Evolutionary conservation across 179 eudicot genomes (phyloP).

Genomic region (Sideroxylon spinosum): DNA sequence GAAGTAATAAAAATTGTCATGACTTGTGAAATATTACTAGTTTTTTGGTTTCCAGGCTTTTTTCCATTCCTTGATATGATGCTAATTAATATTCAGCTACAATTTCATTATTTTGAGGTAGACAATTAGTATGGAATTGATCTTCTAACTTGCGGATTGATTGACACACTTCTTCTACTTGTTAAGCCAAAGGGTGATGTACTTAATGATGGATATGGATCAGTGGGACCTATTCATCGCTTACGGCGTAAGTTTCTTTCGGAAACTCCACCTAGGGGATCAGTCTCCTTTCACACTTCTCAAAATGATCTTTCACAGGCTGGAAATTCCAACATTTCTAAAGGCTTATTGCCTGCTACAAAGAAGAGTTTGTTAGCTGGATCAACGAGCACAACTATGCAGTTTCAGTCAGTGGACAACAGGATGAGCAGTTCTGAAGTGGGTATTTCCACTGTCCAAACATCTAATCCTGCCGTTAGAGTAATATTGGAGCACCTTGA

Average conservation of each 20-base stretch:
- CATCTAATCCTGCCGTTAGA: slow-evolving; percentile 56
- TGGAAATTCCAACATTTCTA: slow-evolving; percentile 28
- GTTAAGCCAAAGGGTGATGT: slow-evolving; percentile 37
- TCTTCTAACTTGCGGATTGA: slow-evolving; percentile 10
- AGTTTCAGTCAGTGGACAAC: slow-evolving; percentile 23
- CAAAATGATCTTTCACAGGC: slow-evolving; percentile 31
- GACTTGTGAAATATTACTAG: neutral
- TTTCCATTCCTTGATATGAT: neutral
- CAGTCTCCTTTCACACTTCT: slow-evolving; percentile 34
- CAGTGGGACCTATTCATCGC: slow-evolving; percentile 80
- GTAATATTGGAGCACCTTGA: slow-evolving; percentile 77
- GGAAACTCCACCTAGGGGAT: slow-evolving; percentile 47
- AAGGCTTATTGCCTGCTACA: slow-evolving; percentile 27
- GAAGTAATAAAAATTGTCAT: neutral
- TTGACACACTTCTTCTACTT: slow-evolving; percentile 10
- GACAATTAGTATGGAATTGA: neutral
- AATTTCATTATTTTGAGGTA: neutral
- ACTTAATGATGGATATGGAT: slow-evolving; percentile 39
- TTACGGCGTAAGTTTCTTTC: slow-evolving; percentile 47
- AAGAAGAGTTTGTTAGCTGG: slow-evolving; percentile 38
- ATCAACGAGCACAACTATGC: slow-evolving; percentile 30
- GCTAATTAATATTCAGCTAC: neutral
- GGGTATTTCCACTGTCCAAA: slow-evolving; percentile 33
- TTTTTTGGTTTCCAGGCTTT: neutral
- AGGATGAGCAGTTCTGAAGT: slow-evolving; percentile 30